These are phyloP conservation scores for Olyra latifolia DNA, from an alignment of 176 grass and related monocot genomes.

Conservation along the genomic window DNA sequence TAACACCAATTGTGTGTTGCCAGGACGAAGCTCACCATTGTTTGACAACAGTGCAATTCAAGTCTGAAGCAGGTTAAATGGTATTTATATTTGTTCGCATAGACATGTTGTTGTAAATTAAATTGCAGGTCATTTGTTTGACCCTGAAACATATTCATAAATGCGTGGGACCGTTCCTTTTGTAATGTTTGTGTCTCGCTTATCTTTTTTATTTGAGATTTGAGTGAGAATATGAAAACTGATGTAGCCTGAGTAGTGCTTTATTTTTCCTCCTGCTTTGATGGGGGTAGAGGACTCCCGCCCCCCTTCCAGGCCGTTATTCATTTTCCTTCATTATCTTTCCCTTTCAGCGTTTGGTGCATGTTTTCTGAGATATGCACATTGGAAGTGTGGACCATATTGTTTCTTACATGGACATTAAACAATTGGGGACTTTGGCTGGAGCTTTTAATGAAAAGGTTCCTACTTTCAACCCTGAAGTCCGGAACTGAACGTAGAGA, in stretches of 20 bases:
- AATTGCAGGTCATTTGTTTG: conserved; percentile 31
- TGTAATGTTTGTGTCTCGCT: conserved; percentile 33
- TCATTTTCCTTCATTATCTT: not conserved
- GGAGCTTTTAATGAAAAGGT: too few relatives aligned
- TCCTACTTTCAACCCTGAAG: too few relatives aligned
- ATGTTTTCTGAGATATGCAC: too few relatives aligned
- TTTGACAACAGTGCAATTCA: not conserved
- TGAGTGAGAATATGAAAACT: not conserved
- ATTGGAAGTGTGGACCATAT: too few relatives aligned
- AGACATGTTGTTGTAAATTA: conserved; percentile 50
- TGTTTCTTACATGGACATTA: too few relatives aligned
- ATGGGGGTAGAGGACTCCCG: not conserved
- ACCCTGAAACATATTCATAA: conserved; percentile 30
- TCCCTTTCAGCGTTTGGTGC: too few relatives aligned
- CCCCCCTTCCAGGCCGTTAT: not conserved
- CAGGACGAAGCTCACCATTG: conserved; percentile 23
- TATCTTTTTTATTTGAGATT: conserved; percentile 27
- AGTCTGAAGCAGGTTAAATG: conserved; percentile 29
- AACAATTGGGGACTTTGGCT: too few relatives aligned
- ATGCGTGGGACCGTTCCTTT: conserved; percentile 11
- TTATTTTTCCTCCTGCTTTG: not conserved
- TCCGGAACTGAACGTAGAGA: too few relatives aligned
- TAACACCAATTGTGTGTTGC: conserved; percentile 16
- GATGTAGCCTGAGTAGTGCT: not conserved
- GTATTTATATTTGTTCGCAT: conserved; percentile 36